Evolutionary conservation across 192 early-diverging fungal genomes (phyloP), one percentile per base, ranked within the genome.

Genomic region (Coemansia erecta): DNA sequence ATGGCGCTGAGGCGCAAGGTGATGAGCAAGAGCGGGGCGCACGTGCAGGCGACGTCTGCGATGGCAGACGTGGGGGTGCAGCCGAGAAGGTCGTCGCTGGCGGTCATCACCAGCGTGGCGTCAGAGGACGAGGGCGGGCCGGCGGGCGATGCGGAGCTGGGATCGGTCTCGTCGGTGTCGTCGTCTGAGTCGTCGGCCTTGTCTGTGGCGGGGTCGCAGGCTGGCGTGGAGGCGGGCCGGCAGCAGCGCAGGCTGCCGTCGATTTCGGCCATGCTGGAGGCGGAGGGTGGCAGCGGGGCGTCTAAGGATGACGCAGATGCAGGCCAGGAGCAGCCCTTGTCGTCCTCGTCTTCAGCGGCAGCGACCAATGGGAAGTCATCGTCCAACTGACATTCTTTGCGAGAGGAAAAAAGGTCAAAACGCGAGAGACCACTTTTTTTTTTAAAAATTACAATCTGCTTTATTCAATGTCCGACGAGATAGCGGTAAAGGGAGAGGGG

Each of bases 1-100:
- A 75, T 65, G 66, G 77, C 77, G 18, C 60, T 80, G 58, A 63
- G 77, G n/a, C 77, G 72, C 68, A 80, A 80, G 42, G 72, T 80
- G 11, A 72, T 79, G 76, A 52, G 65, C 56, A 79, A 79, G 23
- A 44, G 50, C 31, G 54, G 39, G 9, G 50, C 60, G 40, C 50
- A 52, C 10, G 50, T 26, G 21, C 45, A 47, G 28, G 57, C 58
- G 0, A 35, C 46, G 1, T 17, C 44, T 21, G 44, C 56, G 17
- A 5, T 31, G 28, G 40, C 59, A 17, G 37, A 37, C 40, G 26
- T 37, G 7, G 42, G 31, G 18, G 48, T 4, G 13, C 60, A 53
- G 44, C 58, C 31, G 26, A 57, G 66, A 17, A 39, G 73, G 49
- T 66, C 66, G 43, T 76, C 73, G 49, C 18, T 70, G 56, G 63